Evolutionary conservation across 1,284 basidiomycete genomes (phyloP), one percentile per base, ranked within the genome.

Genomic region (Apiotrichum montevideense): DNA sequence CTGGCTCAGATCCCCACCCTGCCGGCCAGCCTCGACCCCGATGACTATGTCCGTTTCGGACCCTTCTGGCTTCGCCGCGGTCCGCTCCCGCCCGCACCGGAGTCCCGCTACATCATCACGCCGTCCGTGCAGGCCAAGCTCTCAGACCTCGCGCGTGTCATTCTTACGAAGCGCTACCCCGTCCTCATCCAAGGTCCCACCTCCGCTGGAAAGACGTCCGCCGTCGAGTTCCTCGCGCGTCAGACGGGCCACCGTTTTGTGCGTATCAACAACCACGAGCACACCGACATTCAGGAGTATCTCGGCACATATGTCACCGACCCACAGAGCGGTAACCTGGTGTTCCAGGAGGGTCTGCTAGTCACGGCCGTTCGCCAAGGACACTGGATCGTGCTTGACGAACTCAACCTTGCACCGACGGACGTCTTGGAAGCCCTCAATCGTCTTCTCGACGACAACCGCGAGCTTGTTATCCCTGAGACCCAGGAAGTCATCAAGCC

Each of bases 181-280:
- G 89, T 99, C 8, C 82, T 99, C 15, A 96, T 99, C 62, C 96
- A 98, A 78, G 96, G 96, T 3, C 96, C 96, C 0, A 99, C 96
- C 0, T 98, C 95, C 1, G 90, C 88, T 53, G 96, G 96, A 43
- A 98, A 98, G 79, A 99, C 96, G 1, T 95, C 90, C 70, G 90
- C 96, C 0, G 86, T 98, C 56, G 94, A 98, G 77, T 98, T 96
- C 74, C 84, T 99, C 29, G 95, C 96, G 2, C 84, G 84, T 58
- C 83, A 89, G 57, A 98, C 95, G 0, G 95, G 96, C 0, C 96
- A 99, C 78, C 84, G 84, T 35, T 98, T 98, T 72, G 87, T 99
- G 34, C 89, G 96, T 40, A 98, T 98, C 82, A 98, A 99, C 79
- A 98, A 99, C 69, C 96, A 99, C 78, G 96, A 99, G 68, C 96